These are phyloP conservation scores for Rhodofomes roseus DNA, from an alignment of 1,284 basidiomycete species.

Conservation along the genomic window DNA sequence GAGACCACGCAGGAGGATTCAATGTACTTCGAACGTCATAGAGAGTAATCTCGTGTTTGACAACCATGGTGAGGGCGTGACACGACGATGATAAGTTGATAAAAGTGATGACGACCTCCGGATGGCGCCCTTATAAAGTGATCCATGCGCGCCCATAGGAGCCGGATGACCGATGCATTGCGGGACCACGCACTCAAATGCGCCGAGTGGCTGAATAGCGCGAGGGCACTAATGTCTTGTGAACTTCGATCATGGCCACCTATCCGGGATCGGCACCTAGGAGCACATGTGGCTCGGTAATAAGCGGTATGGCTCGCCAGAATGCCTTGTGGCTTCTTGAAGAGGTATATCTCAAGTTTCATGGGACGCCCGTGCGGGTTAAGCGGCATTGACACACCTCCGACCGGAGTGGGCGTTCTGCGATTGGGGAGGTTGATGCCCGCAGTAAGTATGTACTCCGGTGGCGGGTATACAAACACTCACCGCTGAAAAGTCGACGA, in stretches of 20 bases:
- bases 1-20: constrained; percentile 9
- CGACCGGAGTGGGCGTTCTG: neutral
- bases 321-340: neutral
- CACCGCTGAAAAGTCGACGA: neutral
- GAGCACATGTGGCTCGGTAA: neutral
- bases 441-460: neutral
- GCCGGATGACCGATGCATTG: neutral
- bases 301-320: neutral
- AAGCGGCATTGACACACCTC: neutral
- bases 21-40: constrained; percentile 6
- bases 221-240: neutral
- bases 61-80: constrained; percentile 3
- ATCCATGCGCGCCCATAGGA: neutral
- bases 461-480: neutral
- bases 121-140: neutral
- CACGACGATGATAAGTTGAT: neutral
- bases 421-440: neutral
- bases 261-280: neutral
- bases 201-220: neutral
- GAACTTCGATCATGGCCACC: neutral
- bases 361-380: neutral
- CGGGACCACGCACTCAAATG: neutral
- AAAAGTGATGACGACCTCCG: neutral
- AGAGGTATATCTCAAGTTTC: neutral
- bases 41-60: constrained; percentile 7